Evolutionary conservation across 306 rosid genomes (phyloP).

Genomic region (Castanea sativa): DNA sequence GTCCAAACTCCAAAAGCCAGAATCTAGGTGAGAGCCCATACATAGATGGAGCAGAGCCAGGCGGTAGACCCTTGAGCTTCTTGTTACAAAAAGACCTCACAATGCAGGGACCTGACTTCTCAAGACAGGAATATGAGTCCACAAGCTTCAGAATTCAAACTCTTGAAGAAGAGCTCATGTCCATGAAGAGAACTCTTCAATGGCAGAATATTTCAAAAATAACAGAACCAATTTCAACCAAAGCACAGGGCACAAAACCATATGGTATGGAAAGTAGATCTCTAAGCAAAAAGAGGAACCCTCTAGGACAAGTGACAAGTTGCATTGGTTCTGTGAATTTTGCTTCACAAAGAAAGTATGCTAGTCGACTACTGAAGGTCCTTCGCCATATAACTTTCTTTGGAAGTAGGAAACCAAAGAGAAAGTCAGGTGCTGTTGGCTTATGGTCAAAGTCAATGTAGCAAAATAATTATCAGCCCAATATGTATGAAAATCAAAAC

Average conservation of each 20-base stretch:
- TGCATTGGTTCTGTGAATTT: constrained; percentile 76
- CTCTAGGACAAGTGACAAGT: constrained; percentile 55
- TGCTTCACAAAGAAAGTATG: constrained; percentile 63
- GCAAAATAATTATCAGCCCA: constrained; percentile 13
- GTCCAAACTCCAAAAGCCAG: constrained; percentile 58
- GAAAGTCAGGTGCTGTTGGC: constrained; percentile 41
- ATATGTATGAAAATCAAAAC: constrained; percentile 22
- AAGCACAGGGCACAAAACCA: constrained; percentile 35
- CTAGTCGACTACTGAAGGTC: constrained; percentile 53
- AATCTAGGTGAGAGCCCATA: constrained; percentile 57
- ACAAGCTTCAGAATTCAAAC: constrained; percentile 83
- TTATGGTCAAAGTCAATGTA: constrained; percentile 41
- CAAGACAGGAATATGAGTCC: constrained; percentile 65
- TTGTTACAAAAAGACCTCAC: constrained; percentile 50
- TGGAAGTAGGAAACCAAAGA: constrained; percentile 54
- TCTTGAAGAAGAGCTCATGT: constrained; percentile 71
- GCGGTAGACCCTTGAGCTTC: constrained; percentile 56
- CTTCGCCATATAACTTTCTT: constrained; percentile 55
- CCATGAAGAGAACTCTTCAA: constrained; percentile 65
- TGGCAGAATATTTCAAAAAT: constrained; percentile 50
- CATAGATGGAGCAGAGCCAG: constrained; percentile 52
- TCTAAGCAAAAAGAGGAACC: constrained; percentile 48
- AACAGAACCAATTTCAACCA: constrained; percentile 35
- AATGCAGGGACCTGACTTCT: constrained; percentile 46
- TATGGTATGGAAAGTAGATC: constrained; percentile 51